These are phyloP conservation scores for Tetrapisispora fleetii DNA, from an alignment of 805 yeast species.

Conservation along the genomic window DNA sequence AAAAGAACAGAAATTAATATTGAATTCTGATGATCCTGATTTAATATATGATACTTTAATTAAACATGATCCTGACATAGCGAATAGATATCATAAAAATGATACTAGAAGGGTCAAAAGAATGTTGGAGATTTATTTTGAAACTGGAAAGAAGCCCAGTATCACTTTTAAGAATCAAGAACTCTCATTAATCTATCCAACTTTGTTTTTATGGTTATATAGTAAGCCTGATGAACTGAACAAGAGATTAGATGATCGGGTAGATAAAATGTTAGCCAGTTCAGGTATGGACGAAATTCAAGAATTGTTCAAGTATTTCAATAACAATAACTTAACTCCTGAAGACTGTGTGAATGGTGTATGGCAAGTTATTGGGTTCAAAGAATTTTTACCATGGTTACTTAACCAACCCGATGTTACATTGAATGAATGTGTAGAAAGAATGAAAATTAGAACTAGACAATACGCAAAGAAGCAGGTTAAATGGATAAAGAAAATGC, in stretches of 20 bases:
- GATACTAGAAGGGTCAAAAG: constrained; percentile 71
- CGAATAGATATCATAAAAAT: constrained; percentile 83
- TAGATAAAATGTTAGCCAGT: constrained; percentile 65
- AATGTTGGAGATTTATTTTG: constrained; percentile 68
- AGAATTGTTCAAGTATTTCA: constrained; percentile 42
- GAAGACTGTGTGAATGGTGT: constrained; percentile 60
- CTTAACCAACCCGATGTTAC: constrained; percentile 15
- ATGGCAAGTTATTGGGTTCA: constrained; percentile 93
- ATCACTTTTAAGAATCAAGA: constrained; percentile 59
- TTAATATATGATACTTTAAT: constrained; percentile 35
- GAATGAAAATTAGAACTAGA: constrained; percentile 77
- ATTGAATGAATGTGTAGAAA: constrained; percentile 43
- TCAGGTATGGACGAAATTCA: constrained; percentile 68
- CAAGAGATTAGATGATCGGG: constrained; percentile 61
- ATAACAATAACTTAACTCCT: constrained; percentile 17
- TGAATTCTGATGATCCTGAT: constrained; percentile 38
- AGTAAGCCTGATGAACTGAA: constrained; percentile 51
- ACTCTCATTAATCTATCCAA: constrained; percentile 45
- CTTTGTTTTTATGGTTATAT: constrained; percentile 75
- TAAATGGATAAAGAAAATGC: constrained; percentile 75
- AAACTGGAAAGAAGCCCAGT: constrained; percentile 60
- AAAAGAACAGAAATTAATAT: constrained; percentile 31
- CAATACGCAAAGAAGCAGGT: constrained; percentile 82
- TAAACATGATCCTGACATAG: constrained; percentile 57
- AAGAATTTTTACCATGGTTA: constrained; percentile 75